Percentiles rank a stretch among this genome's conserved stretches.
Evolutionary conservation across 768 basidiomycete species (phyloP).

Genomic region (Boletus reticulatus): DNA sequence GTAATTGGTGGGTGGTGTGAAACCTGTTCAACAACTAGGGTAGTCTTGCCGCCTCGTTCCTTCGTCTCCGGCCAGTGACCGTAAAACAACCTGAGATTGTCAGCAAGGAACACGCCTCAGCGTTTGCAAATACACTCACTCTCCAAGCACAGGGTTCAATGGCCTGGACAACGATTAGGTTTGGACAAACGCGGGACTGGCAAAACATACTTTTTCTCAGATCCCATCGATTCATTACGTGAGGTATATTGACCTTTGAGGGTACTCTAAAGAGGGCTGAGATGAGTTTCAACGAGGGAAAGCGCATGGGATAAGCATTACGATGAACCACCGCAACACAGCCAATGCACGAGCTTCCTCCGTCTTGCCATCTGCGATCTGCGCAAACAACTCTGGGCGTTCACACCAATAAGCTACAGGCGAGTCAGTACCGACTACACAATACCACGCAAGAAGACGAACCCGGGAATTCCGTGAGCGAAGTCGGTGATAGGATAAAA

Average conservation of each 20-base stretch:
- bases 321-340: conserved; percentile 96
- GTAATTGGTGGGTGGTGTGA: conserved; percentile 94
- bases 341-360: conserved; percentile 72
- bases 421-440: conserved; percentile 1
- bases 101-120: background rate
- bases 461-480: conserved; percentile 92
- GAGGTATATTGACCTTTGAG: conserved; percentile 95
- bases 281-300: conserved; percentile 1
- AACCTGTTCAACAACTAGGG: conserved; percentile 89
- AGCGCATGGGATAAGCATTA: conserved; percentile 25
- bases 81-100: conserved; percentile 66
- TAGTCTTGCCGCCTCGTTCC: conserved; percentile 73
- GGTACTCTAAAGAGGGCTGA: conserved; percentile 56
- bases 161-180: conserved; percentile 51
- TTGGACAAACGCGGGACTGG: background rate
- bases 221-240: conserved; percentile 92
- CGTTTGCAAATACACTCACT: conserved; percentile 49
- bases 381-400: conserved; percentile 84
- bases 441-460: conserved; percentile 19
- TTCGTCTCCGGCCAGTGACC: conserved; percentile 77
- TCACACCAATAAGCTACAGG: conserved; percentile 92
- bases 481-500: conserved; percentile 90
- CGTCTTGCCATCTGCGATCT: conserved; percentile 73
- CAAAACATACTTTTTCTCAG: conserved; percentile 86
- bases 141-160: conserved; percentile 93